These are phyloP conservation scores for Sambucus nigra DNA, from an alignment of 129 eudicot genomes.

Conservation along the genomic window DNA sequence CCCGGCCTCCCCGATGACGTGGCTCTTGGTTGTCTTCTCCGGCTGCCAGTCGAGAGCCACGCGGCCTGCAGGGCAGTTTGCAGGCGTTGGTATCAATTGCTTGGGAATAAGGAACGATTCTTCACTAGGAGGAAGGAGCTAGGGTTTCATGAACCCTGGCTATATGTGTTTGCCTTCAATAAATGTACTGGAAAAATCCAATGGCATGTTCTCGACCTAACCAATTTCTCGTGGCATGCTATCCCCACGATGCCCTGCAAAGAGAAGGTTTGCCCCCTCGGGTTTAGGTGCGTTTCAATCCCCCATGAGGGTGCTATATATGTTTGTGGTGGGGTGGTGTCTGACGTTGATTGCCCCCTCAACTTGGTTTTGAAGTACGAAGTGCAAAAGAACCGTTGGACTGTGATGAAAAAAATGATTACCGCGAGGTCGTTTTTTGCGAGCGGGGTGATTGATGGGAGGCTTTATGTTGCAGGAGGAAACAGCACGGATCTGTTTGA, in stretches of 20 bases:
- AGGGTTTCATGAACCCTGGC: constrained; percentile 84
- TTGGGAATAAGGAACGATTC: constrained; percentile 58
- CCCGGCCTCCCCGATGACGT: constrained; percentile 90
- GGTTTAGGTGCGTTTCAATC: constrained; percentile 56
- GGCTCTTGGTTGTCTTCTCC: constrained; percentile 66
- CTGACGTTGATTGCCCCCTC: constrained; percentile 80
- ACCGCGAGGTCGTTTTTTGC: constrained; percentile 84
- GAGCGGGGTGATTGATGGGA: constrained; percentile 73
- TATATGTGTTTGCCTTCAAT: constrained; percentile 68
- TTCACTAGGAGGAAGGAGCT: constrained; percentile 64
- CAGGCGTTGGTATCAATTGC: constrained; percentile 62
- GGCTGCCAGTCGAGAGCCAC: constrained; percentile 63
- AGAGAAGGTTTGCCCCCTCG: constrained; percentile 77
- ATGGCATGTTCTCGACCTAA: constrained; percentile 75
- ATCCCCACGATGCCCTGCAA: constrained; percentile 87
- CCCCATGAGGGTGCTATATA: constrained; percentile 55
- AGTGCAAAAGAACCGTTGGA: constrained; percentile 69
- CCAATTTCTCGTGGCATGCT: constrained; percentile 65
- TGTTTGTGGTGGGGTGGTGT: constrained; percentile 63
- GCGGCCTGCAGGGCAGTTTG: constrained; percentile 46
- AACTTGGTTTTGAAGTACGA: constrained; percentile 78
- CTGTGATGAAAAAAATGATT: constrained; percentile 71
- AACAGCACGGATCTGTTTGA: constrained; percentile 71
- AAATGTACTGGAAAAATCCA: constrained; percentile 73
- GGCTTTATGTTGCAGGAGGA: constrained; percentile 89